Evolutionary conservation across 495 filamentous ascomycete species (phyloP).

Genomic region (Hyaloscypha bicolor): DNA sequence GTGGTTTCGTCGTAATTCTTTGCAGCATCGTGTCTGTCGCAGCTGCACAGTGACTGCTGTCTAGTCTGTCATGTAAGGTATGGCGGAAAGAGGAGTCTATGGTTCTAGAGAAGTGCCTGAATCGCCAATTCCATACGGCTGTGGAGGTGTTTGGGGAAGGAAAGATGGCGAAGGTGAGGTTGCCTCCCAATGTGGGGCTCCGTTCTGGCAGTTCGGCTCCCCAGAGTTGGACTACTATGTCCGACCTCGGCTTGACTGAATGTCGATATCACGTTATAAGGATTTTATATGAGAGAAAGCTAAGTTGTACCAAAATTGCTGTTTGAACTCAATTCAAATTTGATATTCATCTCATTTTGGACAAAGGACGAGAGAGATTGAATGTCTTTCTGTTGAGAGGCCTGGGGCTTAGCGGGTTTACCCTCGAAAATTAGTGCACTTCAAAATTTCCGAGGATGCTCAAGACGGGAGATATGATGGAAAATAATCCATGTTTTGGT

Average conservation of each 20-base stretch:
- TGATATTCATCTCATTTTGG: too few relatives aligned
- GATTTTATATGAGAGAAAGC: not conserved
- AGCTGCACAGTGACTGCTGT: not conserved
- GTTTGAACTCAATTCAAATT: too few relatives aligned
- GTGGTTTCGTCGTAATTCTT: not conserved
- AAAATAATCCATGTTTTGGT: not conserved
- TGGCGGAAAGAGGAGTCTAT: not conserved
- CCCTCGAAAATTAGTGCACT: not conserved
- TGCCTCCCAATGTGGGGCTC: not conserved
- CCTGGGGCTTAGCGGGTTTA: not conserved
- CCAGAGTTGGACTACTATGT: not conserved
- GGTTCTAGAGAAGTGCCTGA: not conserved
- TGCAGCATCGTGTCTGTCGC: slow-evolving; percentile 8
- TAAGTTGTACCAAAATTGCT: not conserved
- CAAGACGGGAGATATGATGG: not conserved
- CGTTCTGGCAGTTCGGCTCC: not conserved
- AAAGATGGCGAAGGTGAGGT: not conserved
- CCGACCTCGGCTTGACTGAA: not conserved
- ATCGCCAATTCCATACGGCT: not conserved
- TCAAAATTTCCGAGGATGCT: not conserved
- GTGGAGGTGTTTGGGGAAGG: not conserved
- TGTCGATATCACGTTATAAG: not conserved
- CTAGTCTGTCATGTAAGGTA: not conserved
- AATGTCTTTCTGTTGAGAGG: not conserved
- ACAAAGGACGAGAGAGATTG: too few relatives aligned